Conservation (phyloP, 345 rosid species). For the Hirschfeldia incana region DNA sequence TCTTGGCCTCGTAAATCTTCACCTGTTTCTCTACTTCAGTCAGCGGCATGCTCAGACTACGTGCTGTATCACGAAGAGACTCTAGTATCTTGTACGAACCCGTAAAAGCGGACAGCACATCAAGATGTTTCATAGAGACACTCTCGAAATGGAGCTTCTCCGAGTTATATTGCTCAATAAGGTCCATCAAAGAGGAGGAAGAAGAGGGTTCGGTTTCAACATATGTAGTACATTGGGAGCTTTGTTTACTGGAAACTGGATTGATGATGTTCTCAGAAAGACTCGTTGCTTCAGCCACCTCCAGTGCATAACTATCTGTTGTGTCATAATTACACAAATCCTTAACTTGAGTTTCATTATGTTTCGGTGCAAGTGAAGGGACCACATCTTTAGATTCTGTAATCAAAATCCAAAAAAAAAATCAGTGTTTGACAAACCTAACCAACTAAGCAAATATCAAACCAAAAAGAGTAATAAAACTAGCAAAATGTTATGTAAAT, state of each 20-base stretch:
- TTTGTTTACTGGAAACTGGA: not conserved
- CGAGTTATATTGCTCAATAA: not conserved
- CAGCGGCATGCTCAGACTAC: not conserved
- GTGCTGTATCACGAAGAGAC: not conserved
- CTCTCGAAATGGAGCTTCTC: not conserved
- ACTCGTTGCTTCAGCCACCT: not conserved
- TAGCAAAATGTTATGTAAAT: not conserved
- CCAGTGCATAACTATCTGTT: not conserved
- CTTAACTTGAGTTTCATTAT: not conserved
- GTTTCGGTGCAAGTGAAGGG: not conserved
- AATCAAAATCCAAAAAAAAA: not conserved
- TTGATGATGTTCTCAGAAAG: not conserved
- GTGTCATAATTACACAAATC: not conserved
- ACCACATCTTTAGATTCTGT: not conserved
- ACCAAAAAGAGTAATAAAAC: not conserved
- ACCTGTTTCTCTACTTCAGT: not conserved
- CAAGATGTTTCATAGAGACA: not conserved
- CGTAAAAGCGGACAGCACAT: not conserved
- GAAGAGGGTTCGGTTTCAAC: not conserved
- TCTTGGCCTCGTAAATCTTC: not conserved
- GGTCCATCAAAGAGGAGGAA: not conserved
- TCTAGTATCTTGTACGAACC: not conserved
- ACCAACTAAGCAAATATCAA: not conserved
- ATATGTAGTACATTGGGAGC: not conserved
- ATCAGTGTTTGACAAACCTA: not conserved